These are phyloP conservation scores for Penicillium alfredii DNA, from an alignment of 495 filamentous ascomycete species.

Conservation along the genomic window DNA sequence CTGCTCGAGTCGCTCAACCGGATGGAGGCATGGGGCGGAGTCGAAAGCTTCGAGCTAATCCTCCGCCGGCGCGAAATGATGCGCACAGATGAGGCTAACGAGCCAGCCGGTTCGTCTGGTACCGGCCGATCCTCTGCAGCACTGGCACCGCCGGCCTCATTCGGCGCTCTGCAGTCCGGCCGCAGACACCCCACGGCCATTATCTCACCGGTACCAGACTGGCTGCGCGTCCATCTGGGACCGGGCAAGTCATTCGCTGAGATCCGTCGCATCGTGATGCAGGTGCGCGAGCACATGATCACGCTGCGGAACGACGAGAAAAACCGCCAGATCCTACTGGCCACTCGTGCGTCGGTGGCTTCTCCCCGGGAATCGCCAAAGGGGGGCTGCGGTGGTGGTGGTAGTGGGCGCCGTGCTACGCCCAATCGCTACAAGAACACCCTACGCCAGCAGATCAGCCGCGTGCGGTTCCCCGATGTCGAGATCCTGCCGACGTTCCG, in stretches of 20 bases:
- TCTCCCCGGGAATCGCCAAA: no score
- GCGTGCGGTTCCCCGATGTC: slow-evolving; percentile 52
- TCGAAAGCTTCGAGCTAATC: slow-evolving; percentile 28
- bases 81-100: slow-evolving; percentile 19
- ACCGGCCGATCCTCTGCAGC: no score
- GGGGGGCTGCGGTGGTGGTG: no score
- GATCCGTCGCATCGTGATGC: slow-evolving; percentile 22
- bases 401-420: not conserved
- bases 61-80: slow-evolving; percentile 20
- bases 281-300: slow-evolving; percentile 16
- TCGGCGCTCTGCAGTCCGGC: no score
- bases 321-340: slow-evolving; percentile 4
- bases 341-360: no score
- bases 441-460: slow-evolving; percentile 2
- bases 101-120: slow-evolving; percentile 7
- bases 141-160: not conserved
- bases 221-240: slow-evolving; percentile 27
- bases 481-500: slow-evolving; percentile 58
- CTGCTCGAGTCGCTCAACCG: slow-evolving; percentile 52
- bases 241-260: slow-evolving; percentile 25
- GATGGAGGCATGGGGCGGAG: slow-evolving; percentile 54
- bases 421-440: not conserved
- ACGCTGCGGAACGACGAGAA: slow-evolving; percentile 3
- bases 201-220: slow-evolving; percentile 26
- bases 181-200: slow-evolving; percentile 19